Conservation (phyloP, 345 rosid species). For the thale cress (Arabidopsis thaliana) region TAIR10.1 NC_003076.8:8006501-8007000, state of each 20-base stretch:
- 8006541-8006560: not conserved
- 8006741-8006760: not conserved
- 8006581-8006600: not conserved
- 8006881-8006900: too few relatives aligned
- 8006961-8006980: not conserved
- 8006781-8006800: not conserved
- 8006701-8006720: conserved; percentile 13
- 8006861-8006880: not conserved
- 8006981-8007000: not conserved
- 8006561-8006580: not conserved
- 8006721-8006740: conserved; percentile 2
- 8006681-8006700: not conserved
- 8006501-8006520: conserved; percentile 33
- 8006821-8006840: not conserved
- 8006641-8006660: not conserved
- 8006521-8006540: conserved; percentile 28
- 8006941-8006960: not conserved
- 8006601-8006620: not conserved
- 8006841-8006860: not conserved
- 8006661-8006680: not conserved
- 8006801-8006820: not conserved
- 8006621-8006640: not conserved
- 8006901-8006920: too few relatives aligned
- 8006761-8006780: conserved; percentile 3
- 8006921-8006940: not conserved